phyloP scores from a whole-genome alignment of 768 basidiomycete species.

The Kwoniella newhampshirensis region DNA sequence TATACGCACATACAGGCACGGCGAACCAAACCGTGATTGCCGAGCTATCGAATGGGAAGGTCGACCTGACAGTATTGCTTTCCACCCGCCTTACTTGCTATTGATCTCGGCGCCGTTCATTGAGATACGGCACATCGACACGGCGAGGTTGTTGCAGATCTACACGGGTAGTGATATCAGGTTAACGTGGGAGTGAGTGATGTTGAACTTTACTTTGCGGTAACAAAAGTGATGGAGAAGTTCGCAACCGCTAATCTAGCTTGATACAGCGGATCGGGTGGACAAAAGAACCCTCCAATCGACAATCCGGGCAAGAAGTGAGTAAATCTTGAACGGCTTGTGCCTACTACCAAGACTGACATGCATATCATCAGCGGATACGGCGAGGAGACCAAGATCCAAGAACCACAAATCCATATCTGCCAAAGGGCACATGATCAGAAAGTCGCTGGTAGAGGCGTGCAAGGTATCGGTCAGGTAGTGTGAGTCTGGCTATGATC shows the following conservation, averaged over 20 bases:
- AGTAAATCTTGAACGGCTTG: no score
- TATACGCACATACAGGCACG: no score
- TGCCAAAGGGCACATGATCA: slow-evolving; percentile 67
- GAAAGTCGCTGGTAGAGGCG: slow-evolving; percentile 43
- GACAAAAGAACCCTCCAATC: slow-evolving; percentile 30
- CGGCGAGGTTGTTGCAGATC: slow-evolving; percentile 52
- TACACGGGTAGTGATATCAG: slow-evolving; percentile 58
- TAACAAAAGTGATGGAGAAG: slow-evolving; percentile 2
- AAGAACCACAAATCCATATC: slow-evolving; percentile 81
- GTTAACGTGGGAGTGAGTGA: slow-evolving; percentile 88
- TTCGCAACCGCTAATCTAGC: background rate
- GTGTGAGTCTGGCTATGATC: slow-evolving; percentile 45
- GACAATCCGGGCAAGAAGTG: slow-evolving; percentile 57
- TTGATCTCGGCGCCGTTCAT: slow-evolving; percentile 87
- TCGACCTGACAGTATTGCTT: slow-evolving; percentile 79
- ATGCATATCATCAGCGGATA: slow-evolving; percentile 52
- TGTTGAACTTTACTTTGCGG: slow-evolving; percentile 3
- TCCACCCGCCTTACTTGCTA: slow-evolving; percentile 83
- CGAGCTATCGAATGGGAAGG: slow-evolving; percentile 93
- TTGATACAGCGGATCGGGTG: slow-evolving; percentile 40
- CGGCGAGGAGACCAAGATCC: slow-evolving; percentile 60
- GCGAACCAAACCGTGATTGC: slow-evolving; percentile 70
- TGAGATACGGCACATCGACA: slow-evolving; percentile 71
- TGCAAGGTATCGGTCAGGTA: slow-evolving; percentile 48
- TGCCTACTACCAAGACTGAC: no score